Evolutionary conservation across 2,329 filamentous ascomycete genomes (phyloP), one percentile per base, ranked within the genome.

Genomic region (Aureobasidium uvarum): DNA sequence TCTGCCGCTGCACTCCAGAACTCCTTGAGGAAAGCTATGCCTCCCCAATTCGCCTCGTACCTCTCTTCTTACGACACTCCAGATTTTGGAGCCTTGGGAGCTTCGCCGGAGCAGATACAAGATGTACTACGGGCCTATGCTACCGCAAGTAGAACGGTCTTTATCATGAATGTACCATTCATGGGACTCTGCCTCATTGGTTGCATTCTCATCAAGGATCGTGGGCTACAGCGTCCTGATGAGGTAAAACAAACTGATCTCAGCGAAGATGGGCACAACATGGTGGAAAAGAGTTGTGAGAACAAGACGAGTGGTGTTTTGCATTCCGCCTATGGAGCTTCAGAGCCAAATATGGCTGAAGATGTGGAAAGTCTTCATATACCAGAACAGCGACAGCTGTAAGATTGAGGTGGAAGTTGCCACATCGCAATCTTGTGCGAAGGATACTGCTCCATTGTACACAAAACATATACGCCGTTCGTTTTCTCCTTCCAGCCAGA

Each of bases 1-100:
- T 84, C 82, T 0, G 84, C 84, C 1, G 83, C 84, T 2, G 75
- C 86, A 1, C 73, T 83, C 2, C 41, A 60, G 10, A 48, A 33
- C 20, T 45, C 39, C 16, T 18, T 60, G 7, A 60, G 36, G 25
- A 60, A 60, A 41, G 56, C 41, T 16, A 41, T 60, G 56, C 56
- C 56, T 33, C 25, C 20, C 16, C 41, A 48, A 23, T 36, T 56
- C 36, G n/a, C 36, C 28, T 56, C 52, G 14, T 13, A 13, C 5
- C 18, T 56, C 1, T 56, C 52, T 56, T 39, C 52, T 18, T 56
- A 56, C 52, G 52, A 56, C 20, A 25, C 11, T 6, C 52, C 52
- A 36, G 52, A 56, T 10, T 56, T 56, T 28, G 36, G 3, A 20
- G 52, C 52, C 13, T 20, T 56, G 25, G 20, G 20, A n/a, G 52